Evolutionary conservation across 2,329 filamentous ascomycete genomes (phyloP).

Genomic region (Magnaporthiopsis rhizophila): DNA sequence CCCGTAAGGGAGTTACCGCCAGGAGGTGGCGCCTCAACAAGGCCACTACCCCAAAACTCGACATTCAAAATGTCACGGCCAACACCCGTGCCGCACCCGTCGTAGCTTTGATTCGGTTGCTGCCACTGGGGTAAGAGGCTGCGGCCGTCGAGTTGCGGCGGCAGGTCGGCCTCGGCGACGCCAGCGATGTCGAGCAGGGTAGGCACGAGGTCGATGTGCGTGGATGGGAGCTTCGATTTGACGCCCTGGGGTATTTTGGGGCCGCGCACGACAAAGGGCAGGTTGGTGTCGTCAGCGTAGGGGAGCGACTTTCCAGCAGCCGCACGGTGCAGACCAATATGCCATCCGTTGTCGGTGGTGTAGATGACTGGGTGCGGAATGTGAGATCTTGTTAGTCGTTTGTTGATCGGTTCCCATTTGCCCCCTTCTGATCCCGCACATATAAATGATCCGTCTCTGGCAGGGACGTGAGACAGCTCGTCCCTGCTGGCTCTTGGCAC

Average conservation of each 20-base stretch:
- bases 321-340: constrained; percentile 18
- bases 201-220: constrained; percentile 20
- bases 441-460: no score
- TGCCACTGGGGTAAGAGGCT: constrained; percentile 17
- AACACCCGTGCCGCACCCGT: constrained; percentile 5
- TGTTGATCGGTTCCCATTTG: neutral
- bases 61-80: constrained; percentile 18
- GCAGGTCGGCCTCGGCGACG: constrained; percentile 13
- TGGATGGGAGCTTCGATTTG: constrained; percentile 15
- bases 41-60: constrained; percentile 19
- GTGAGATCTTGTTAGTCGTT: neutral
- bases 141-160: constrained; percentile 14
- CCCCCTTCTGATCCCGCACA: neutral
- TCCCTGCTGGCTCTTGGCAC: neutral
- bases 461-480: neutral
- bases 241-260: constrained; percentile 15
- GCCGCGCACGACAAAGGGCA: constrained; percentile 22
- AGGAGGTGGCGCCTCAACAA: constrained; percentile 16
- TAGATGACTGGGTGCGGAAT: constrained; percentile 14
- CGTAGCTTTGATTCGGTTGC: constrained; percentile 10
- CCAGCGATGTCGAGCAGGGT: constrained; percentile 22
- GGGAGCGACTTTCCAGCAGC: constrained; percentile 19
- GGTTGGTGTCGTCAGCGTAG: constrained; percentile 23
- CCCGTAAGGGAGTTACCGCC: constrained; percentile 11
- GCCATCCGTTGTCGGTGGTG: constrained; percentile 21